These are phyloP conservation scores for Camellia lanceoleosa DNA, from an alignment of 148 eudicot species.

Conservation along the genomic window DNA sequence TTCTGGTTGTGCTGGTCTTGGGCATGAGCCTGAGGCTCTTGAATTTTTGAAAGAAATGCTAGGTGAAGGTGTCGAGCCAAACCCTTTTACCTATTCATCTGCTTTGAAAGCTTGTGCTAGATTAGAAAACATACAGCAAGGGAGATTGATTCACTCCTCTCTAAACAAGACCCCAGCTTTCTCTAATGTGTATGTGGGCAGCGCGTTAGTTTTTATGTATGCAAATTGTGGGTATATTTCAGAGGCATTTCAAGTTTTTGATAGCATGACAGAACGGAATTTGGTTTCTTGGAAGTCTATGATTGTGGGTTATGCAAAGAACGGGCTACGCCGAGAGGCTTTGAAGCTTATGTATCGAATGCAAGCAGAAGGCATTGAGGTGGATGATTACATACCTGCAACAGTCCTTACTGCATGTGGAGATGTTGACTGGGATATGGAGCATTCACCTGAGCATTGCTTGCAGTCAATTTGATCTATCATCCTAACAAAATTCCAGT, in stretches of 20 bases:
- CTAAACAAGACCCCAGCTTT: conserved; percentile 56
- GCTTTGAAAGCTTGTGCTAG: conserved; percentile 86
- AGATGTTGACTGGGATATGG: conserved; percentile 49
- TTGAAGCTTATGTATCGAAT: conserved; percentile 74
- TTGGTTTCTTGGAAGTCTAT: conserved; percentile 77
- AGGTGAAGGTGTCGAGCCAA: conserved; percentile 74
- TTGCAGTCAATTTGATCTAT: conserved; percentile 31
- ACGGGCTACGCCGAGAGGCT: conserved; percentile 72
- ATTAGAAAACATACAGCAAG: conserved; percentile 54
- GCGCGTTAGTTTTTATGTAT: conserved; percentile 79
- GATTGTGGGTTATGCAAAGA: conserved; percentile 70
- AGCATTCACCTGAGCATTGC: conserved; percentile 24
- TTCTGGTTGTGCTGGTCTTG: conserved; percentile 48
- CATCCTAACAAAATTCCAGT: neutral
- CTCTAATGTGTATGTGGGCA: conserved; percentile 68
- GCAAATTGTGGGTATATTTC: conserved; percentile 20
- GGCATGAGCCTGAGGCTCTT: conserved; percentile 80
- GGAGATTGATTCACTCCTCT: conserved; percentile 67
- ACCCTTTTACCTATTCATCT: conserved; percentile 77
- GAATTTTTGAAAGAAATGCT: conserved; percentile 70
- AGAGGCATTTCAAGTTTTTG: conserved; percentile 72
- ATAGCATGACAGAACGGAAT: conserved; percentile 69
- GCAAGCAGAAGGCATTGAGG: conserved; percentile 69
- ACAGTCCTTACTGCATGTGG: conserved; percentile 81
- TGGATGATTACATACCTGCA: conserved; percentile 59